Base-by-base conservation (phyloP, 495 filamentous ascomycete species). In the Penicillium verhagenii region DNA sequence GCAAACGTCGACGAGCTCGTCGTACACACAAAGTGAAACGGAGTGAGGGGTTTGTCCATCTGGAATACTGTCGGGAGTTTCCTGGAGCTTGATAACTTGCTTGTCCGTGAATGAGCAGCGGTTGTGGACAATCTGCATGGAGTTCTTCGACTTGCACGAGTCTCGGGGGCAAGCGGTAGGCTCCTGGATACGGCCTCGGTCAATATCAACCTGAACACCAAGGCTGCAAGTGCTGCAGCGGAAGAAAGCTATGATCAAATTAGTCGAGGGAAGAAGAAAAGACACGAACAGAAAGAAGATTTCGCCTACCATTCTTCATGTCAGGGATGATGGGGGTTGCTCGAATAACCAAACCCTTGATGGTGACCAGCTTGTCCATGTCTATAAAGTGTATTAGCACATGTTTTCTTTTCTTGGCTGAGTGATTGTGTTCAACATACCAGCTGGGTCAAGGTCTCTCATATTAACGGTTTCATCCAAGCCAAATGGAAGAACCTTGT, bases 71-170 rank as follows among this genome's bases (percentile, higher is more conserved):
- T 99, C 94, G 7, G 94, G 94, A 0, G 94, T 99, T 70, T 99
- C 94, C 69, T 99, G 94, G 26, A 99, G 80, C 72, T 97, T 97
- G 78, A 99, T 96, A 52, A 97, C 91, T 63, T 99, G 94, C 73
- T 97, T 99, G 66, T 99, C 94, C 45, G 90, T 85, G 68, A 99
- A 99, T 13, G 81, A 80, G 58, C 91, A 97, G 50, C 94, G 89
- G 71, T 99, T 97, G 78, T 99, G 94, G 11, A 97, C 79, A 55
- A 99, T 92, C 65, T 97, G 91, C 95, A 99, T 97, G 21, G 91
- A 94, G 67, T 99, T 97, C 56, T 84, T 85, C 40, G 86, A 84
- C 40, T 85, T 81, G 73, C 94, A 99, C 40, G 86, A 82, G n/a
- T 81, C 76, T 18, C 95, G 86, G 9, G 93, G 92, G 62, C 94